phyloP scores from a whole-genome alignment of 106 monocot species.

The Acorus calamus region DNA sequence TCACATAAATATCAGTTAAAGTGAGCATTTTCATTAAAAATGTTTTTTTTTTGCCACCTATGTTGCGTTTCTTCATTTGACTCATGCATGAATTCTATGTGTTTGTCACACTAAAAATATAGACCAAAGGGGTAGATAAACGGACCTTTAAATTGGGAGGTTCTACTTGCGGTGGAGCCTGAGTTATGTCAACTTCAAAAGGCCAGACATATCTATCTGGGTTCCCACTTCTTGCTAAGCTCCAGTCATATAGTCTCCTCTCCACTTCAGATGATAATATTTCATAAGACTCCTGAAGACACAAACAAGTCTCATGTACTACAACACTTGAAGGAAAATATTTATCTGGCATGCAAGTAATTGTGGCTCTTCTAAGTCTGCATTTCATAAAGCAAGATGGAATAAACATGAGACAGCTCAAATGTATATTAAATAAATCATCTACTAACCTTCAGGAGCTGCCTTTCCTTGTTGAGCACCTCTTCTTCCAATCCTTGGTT shows the following conservation, averaged over 20 bases:
- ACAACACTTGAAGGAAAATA: not conserved
- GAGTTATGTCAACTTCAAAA: slow-evolving; percentile 58
- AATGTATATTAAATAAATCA: too few species aligned
- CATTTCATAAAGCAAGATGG: too few species aligned
- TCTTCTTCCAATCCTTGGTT: slow-evolving; percentile 54
- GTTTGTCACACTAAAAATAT: not conserved
- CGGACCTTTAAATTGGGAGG: slow-evolving; percentile 41
- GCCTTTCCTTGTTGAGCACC: slow-evolving; percentile 25
- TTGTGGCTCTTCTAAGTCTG: not conserved
- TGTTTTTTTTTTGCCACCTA: too few species aligned
- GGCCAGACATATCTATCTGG: slow-evolving; percentile 91
- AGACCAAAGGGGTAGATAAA: not conserved
- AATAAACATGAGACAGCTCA: not conserved
- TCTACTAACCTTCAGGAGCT: slow-evolving; percentile 54
- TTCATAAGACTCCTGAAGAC: slow-evolving; percentile 57
- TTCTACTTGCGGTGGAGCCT: slow-evolving; percentile 34
- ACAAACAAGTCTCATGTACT: not conserved
- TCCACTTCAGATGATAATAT: slow-evolving; percentile 83
- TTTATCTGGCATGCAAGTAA: not conserved
- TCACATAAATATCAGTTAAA: too few species aligned
- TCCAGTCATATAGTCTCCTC: slow-evolving; percentile 91
- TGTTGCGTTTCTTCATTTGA: too few species aligned
- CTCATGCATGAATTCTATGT: too few species aligned
- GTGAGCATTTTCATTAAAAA: too few species aligned
- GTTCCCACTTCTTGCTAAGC: slow-evolving; percentile 55